Evolutionary conservation across 2,329 filamentous ascomycete species (phyloP).

Genomic region (Colletotrichum cordylinicola): DNA sequence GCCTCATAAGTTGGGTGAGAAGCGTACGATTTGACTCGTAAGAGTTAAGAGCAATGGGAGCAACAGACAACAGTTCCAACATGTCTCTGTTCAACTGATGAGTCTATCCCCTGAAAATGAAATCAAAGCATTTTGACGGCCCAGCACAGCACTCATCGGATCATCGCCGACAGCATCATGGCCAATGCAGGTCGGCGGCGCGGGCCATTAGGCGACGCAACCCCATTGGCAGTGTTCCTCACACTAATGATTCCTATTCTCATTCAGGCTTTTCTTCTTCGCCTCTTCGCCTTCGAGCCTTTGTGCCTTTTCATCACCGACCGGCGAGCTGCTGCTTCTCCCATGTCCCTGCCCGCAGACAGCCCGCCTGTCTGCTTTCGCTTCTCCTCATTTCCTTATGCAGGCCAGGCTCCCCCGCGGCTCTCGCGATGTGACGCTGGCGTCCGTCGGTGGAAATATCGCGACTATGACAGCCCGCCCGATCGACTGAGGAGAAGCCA

Average conservation of each 20-base stretch:
- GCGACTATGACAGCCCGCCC: background rate
- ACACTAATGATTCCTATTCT: conserved; percentile 2
- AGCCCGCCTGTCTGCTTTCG: background rate
- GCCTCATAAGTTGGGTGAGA: background rate
- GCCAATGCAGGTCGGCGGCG: conserved; percentile 16
- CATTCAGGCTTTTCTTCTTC: conserved; percentile 1
- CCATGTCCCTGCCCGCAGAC: background rate
- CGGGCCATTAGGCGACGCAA: background rate
- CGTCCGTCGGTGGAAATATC: background rate
- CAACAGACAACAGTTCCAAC: background rate
- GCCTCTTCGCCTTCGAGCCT: background rate
- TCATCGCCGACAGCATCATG: conserved; percentile 13
- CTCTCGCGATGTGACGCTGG: background rate
- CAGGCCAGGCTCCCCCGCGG: background rate
- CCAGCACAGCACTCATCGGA: background rate
- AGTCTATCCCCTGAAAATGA: background rate
- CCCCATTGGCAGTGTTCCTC: background rate
- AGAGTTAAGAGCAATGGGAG: background rate
- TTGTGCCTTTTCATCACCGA: background rate
- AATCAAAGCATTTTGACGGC: background rate
- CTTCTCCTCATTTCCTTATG: conserved; percentile 1
- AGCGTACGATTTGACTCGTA: background rate
- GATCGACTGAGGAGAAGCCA: background rate
- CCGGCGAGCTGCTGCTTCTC: background rate
- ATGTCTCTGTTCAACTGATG: background rate